Conservation (phyloP, 805 yeast genomes). For the Lipomyces orientalis region DNA sequence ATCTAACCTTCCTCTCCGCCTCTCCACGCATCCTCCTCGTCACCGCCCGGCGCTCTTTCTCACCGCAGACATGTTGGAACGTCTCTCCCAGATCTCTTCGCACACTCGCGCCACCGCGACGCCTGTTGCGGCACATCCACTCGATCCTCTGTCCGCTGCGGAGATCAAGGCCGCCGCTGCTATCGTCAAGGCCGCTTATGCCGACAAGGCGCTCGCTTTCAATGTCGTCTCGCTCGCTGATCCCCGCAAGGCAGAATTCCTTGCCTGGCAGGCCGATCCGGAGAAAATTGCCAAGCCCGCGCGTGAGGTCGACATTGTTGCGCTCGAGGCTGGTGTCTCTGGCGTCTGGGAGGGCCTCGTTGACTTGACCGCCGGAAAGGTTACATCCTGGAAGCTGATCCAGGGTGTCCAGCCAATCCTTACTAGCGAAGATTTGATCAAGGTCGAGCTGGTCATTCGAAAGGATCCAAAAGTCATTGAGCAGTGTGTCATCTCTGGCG, state of each 20-base stretch:
- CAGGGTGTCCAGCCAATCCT: conserved; percentile 76
- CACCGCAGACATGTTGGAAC: conserved; percentile 26
- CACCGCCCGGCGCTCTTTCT: neutral
- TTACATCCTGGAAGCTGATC: conserved; percentile 55
- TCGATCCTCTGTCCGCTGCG: conserved; percentile 67
- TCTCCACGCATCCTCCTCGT: neutral
- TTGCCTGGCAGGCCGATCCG: conserved; percentile 63
- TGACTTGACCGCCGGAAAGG: conserved; percentile 56
- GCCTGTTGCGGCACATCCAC: conserved; percentile 25
- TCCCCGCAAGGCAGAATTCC: conserved; percentile 67
- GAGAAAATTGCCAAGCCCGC: conserved; percentile 62
- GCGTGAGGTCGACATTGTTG: conserved; percentile 69
- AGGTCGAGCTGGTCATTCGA: conserved; percentile 69
- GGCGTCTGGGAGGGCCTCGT: conserved; percentile 77
- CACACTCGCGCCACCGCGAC: conserved; percentile 31
- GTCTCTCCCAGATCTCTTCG: conserved; percentile 34
- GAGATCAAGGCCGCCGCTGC: conserved; percentile 67
- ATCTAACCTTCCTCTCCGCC: neutral
- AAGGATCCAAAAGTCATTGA: conserved; percentile 72
- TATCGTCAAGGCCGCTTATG: conserved; percentile 55
- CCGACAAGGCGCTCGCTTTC: conserved; percentile 55
- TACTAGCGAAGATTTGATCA: conserved; percentile 68
- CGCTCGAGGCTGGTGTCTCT: conserved; percentile 57
- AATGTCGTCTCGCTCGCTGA: conserved; percentile 74
- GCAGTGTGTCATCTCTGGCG: conserved; percentile 73